phyloP scores from a whole-genome alignment of 208 protist genomes.

The Crithidia bombi region DNA sequence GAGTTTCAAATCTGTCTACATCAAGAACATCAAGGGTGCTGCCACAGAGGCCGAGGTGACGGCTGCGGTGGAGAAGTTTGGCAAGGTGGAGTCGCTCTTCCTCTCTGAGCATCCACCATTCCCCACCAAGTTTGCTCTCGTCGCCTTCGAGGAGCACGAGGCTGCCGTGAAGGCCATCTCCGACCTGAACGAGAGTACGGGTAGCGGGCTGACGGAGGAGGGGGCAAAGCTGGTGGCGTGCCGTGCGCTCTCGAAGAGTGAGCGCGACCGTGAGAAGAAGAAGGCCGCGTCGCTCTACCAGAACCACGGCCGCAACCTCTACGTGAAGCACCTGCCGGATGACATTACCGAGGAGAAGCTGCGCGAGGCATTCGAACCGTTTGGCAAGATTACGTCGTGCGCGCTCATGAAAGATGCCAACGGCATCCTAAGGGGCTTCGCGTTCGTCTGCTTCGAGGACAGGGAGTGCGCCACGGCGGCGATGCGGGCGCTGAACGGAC shows the following conservation, averaged over 20 bases:
- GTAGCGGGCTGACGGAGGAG: conserved; percentile 32
- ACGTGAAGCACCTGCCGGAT: conserved; percentile 65
- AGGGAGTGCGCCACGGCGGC: conserved; percentile 93
- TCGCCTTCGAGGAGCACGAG: conserved; percentile 89
- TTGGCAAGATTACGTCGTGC: conserved; percentile 59
- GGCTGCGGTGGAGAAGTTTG: conserved; percentile 72
- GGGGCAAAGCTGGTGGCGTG: conserved; percentile 38
- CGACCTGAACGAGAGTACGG: conserved; percentile 43
- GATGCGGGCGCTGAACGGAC: conserved; percentile 93
- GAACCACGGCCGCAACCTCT: conserved; percentile 68
- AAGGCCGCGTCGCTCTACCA: conserved; percentile 47
- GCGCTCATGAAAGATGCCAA: conserved; percentile 65
- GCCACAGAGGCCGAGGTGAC: conserved; percentile 75
- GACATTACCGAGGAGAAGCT: conserved; percentile 54
- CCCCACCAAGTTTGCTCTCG: conserved; percentile 92
- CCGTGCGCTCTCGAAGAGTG: conserved; percentile 53
- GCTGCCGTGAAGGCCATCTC: conserved; percentile 82
- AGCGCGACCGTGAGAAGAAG: conserved; percentile 45
- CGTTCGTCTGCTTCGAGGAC: conserved; percentile 88
- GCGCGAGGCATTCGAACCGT: conserved; percentile 50
- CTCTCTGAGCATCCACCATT: conserved; percentile 40
- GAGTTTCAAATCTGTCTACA: conserved; percentile 95
- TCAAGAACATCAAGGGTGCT: conserved; percentile 90
- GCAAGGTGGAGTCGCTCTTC: conserved; percentile 74
- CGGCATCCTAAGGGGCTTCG: conserved; percentile 58